Evolutionary conservation across 1,139 yeast genomes (phyloP), one percentile per base, ranked within the genome.

Genomic region (Eremothecium gossypii): DNA sequence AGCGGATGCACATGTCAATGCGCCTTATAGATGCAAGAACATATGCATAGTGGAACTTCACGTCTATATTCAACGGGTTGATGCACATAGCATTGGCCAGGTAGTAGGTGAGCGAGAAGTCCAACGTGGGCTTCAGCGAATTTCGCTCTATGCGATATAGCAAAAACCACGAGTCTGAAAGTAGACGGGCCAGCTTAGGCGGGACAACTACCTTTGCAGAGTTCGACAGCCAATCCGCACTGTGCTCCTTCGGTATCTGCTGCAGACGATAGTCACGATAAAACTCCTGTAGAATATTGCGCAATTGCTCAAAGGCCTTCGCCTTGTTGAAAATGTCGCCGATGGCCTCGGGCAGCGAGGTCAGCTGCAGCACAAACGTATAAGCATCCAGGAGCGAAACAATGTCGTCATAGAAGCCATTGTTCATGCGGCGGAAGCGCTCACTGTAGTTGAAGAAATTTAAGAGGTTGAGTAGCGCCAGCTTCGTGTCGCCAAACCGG

Each of bases 11-110:
- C 7, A 54, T 59, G 29, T 57, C 61, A 8, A 63, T 50, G 20
- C 61, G 57, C 36, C 68, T 61, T 31, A 56, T 47, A 37, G 63
- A 63, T 3, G 68, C 60, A 14, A 65, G 48, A 10, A 61, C 54
- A 26, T 59, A 57, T 1, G 69, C 63, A 45, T 64, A 66, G 30
- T 66, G 60, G 43, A 62, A 70, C 38, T 59, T 54, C 33, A 54
- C 53, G 17, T 45, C 36, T 9, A 46, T 38, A 13, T 12, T 29
- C n/a, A 40, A 42, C 5, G 39, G 44, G 14, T 39, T 36, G 27
- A 39, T 46, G 8, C 44, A 33, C 49, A 61, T 47, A 4, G 64
- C 55, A 39, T 61, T 57, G 8, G 55, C 47, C 35, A 63, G 40
- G 40, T 49, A 53, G 12, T 50, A 47, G 1, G 61, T 58, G 28